phyloP scores from a whole-genome alignment of 306 rosid genomes.

The Cicer cuneatum region DNA sequence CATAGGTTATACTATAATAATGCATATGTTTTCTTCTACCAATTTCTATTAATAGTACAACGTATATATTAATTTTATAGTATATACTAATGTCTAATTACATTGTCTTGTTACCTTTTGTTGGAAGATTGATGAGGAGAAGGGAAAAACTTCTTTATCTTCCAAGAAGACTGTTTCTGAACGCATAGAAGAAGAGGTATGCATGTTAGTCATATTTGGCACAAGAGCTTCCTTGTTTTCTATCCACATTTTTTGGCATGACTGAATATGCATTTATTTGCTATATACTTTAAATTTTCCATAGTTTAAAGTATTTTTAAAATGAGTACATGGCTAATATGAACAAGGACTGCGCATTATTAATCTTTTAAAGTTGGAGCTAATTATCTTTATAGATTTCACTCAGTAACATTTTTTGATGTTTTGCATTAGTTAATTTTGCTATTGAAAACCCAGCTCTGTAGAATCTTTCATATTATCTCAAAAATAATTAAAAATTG shows the following conservation, averaged over 20 bases:
- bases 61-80: too few species aligned
- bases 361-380: not conserved
- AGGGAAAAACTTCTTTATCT: slow-evolving; percentile 68
- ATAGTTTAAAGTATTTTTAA: not conserved
- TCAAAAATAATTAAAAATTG: not conserved
- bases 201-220: slow-evolving; percentile 37
- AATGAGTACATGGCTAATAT: not conserved
- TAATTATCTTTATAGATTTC: slow-evolving; percentile 3
- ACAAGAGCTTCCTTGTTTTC: slow-evolving; percentile 21
- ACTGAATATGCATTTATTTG: not conserved
- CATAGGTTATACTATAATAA: too few species aligned
- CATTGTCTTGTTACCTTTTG: slow-evolving; percentile 30
- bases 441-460: not conserved
- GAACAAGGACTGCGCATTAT: not conserved
- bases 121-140: slow-evolving; percentile 77
- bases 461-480: slow-evolving; percentile 27
- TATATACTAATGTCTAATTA: slow-evolving; percentile 33
- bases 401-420: not conserved
- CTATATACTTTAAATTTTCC: slow-evolving; percentile 18
- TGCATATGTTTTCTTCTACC: too few species aligned
- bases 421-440: slow-evolving; percentile 27
- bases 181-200: slow-evolving; percentile 87
- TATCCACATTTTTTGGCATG: slow-evolving; percentile 13
- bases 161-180: slow-evolving; percentile 71
- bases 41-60: too few species aligned